Evolutionary conservation across 78 protist species (phyloP), one percentile per base, ranked within the genome.

Genomic region (Isochrysis galbana): DNA sequence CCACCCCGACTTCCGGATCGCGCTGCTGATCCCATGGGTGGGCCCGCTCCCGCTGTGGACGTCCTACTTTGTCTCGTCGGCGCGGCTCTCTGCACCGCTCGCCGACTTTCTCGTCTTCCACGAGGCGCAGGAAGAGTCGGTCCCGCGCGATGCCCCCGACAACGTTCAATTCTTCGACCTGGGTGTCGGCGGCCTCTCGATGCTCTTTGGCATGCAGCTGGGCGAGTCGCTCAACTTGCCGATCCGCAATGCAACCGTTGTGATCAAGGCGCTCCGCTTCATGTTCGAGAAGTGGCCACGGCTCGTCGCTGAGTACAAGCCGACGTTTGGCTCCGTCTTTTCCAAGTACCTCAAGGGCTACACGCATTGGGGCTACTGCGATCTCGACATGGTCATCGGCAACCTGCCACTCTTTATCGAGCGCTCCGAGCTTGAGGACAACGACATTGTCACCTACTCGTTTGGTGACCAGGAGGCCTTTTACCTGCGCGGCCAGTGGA

Each of bases 291-390:
- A 72, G 41, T 72, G 82, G 82, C 82, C 82, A 23, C 82, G 82
- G 41, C 82, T 72, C 32, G 82, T 72, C 32, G 82, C 82, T 19
- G 82, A 72, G 82, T 72, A 72, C 82, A 72, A 78, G 86, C 86
- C 86, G 48, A 41, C 86, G 48, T 39, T 78, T 17, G 86, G 86
- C 82, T 2, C 46, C 34, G 47, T 78, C 86, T 78, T 78, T n/a
- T 3, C 26, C 29, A 22, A 39, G 48, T 78, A 41, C n/a, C 47
- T 78, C 25, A 21, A 41, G 10, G 34, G n/a, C 42, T 78, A 78
- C 86, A 78, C 48, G 48, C 86, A 78, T n/a, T 78, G 86, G 86
- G 45, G 42, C 29, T 67, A 67, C 74, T 36, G 42, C 47, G 86
- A 78, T 17, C 86, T 78, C 47, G 86, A 78, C 47, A 78, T 78